Conservation (phyloP, 345 rosid genomes). For the Eucalyptus decipiens region DNA sequence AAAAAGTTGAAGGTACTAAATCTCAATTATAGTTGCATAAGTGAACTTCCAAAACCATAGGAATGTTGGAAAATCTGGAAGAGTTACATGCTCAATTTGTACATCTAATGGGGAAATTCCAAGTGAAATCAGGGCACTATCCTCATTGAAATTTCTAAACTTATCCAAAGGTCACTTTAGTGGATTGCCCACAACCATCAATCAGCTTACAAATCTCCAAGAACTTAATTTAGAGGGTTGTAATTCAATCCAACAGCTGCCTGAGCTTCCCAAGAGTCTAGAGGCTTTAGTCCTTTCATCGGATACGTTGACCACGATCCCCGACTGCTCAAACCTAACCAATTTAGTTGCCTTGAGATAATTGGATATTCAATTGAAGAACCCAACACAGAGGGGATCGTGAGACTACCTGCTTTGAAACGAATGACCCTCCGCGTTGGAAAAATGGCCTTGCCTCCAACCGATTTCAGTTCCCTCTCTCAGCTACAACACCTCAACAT, state of each 20-base stretch:
- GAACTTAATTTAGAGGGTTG: background rate
- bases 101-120: background rate
- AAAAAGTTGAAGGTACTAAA: background rate
- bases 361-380: too few species aligned
- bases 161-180: background rate
- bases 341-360: too few species aligned
- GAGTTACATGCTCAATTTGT: background rate
- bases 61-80: background rate
- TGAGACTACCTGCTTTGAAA: too few species aligned
- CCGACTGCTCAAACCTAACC: too few species aligned
- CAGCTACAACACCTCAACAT: fast-evolving
- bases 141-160: background rate
- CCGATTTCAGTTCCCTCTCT: background rate
- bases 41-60: background rate
- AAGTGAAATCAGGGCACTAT: background rate
- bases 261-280: background rate
- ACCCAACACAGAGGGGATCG: too few species aligned
- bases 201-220: background rate
- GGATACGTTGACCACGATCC: background rate
- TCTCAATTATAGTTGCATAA: fast-evolving
- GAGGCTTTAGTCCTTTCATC: background rate
- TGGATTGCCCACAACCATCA: background rate
- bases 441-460: background rate
- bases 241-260: background rate
- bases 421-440: background rate